Evolutionary conservation across 139 green algal species (phyloP), one percentile per base, ranked within the genome.

Genomic region (Chlamydomonas incerta): DNA sequence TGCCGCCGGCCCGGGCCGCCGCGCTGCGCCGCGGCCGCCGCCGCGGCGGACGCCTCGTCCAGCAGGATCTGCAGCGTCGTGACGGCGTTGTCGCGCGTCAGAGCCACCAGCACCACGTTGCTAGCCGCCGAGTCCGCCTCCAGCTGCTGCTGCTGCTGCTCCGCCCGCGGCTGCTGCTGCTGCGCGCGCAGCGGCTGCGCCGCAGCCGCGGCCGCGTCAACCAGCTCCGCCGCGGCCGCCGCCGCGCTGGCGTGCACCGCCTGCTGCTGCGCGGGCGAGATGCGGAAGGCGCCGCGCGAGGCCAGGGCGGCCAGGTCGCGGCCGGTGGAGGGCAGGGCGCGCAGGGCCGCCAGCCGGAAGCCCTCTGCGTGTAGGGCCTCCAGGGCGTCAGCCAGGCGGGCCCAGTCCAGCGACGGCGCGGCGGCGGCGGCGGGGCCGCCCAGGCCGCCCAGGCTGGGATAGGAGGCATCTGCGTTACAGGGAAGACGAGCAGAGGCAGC

Each of bases 31-130:
- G 29, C 50, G n/a, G 26, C 33, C 3, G 52, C 74, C 33, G 47
- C 47, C 17, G 15, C 29, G 28, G 34, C 26, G 1, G 1, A 28
- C 18, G 82, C 82, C 41, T 82, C 82, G 14, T 82, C 71, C n/a
- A 74, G 2, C 23, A 67, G 46, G 20, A 87, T 69, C 72, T 87
- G 82, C 47, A 87, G 72, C 14, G 63, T 31, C 35, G 72, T 82
- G 3, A 87, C 62, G 8, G 82, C 82, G 34, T 80, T 87, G 62
- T 87, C 82, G 0, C 82, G 60, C 60, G 82, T 31, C 63, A 82
- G 37, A 0, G 82, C 72, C 21, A 82, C 10, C 24, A 87, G 1
- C 9, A 76, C 72, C 24, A 87, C 14, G 58, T 84, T 84, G 46
- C 63, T 33, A 0, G 46, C 50, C 9, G 62, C 4, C 46, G 20